phyloP scores from a whole-genome alignment of 768 basidiomycete species.

The Amanita inopinata region DNA sequence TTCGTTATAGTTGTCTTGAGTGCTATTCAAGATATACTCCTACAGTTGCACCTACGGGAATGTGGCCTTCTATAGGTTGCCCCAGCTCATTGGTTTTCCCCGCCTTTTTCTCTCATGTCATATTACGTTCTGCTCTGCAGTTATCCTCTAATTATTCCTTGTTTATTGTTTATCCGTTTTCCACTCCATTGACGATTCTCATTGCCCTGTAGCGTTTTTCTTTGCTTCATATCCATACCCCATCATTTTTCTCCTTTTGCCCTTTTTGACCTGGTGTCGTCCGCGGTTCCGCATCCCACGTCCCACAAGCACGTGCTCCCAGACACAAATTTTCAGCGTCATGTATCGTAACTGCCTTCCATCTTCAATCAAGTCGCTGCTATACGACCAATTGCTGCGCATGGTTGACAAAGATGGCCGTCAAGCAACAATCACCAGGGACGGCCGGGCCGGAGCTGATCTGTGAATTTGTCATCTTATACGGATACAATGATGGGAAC shows the following conservation, averaged over 20 bases:
- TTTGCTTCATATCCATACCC: conserved; percentile 8
- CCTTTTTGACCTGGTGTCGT: not conserved
- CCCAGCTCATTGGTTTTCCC: conserved; percentile 8
- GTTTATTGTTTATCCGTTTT: too few species aligned
- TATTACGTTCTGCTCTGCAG: conserved; percentile 1
- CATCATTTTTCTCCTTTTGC: not conserved
- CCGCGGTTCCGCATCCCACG: not conserved
- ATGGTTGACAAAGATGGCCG: too few species aligned
- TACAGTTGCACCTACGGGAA: conserved; percentile 79
- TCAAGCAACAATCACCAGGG: too few species aligned
- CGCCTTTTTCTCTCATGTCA: conserved; percentile 3
- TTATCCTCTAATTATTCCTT: conserved; percentile 5
- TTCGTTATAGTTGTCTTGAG: conserved; percentile 56
- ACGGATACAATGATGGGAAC: too few species aligned
- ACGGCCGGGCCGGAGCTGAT: too few species aligned
- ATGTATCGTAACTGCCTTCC: not conserved
- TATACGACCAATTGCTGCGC: too few species aligned
- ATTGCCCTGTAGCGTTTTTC: not conserved
- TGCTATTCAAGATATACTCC: conserved; percentile 82
- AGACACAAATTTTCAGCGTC: not conserved
- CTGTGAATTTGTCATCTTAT: too few species aligned
- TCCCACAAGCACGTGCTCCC: not conserved
- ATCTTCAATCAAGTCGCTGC: too few species aligned
- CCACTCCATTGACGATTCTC: too few species aligned
- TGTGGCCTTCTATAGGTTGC: conserved; percentile 61